These are phyloP conservation scores for Samsoniella hepiali DNA, from an alignment of 2,329 filamentous ascomycete species.

Conservation along the genomic window DNA sequence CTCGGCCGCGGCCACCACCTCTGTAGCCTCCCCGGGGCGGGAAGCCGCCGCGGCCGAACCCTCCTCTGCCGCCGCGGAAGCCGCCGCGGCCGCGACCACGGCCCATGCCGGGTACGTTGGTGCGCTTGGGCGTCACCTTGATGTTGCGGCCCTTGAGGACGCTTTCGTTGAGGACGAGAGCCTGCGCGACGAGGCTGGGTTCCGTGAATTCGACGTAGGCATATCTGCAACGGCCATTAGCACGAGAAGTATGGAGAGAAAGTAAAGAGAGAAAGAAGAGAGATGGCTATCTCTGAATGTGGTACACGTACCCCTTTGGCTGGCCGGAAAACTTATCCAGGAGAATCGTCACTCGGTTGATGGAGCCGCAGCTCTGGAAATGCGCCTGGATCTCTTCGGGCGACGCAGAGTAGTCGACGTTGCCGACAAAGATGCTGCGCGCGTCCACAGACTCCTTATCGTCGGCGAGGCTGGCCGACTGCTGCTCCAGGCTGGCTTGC, in stretches of 20 bases:
- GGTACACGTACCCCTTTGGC: slow-evolving; percentile 81
- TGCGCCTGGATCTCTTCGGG: slow-evolving; percentile 98
- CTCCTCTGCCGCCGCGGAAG: slow-evolving; percentile 49
- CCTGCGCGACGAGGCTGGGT: slow-evolving; percentile 86
- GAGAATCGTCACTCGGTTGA: slow-evolving; percentile 96
- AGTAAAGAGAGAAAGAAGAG: background rate
- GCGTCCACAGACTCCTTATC: slow-evolving; percentile 95
- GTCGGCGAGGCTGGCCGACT: slow-evolving; percentile 78
- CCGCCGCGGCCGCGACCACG: slow-evolving; percentile 67
- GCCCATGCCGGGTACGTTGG: slow-evolving; percentile 92
- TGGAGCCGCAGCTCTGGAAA: slow-evolving; percentile 94
- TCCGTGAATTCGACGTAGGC: slow-evolving; percentile 98
- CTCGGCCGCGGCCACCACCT: slow-evolving; percentile 64
- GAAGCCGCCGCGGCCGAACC: slow-evolving; percentile 53
- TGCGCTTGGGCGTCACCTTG: slow-evolving; percentile 93
- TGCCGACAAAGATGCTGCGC: slow-evolving; percentile 96
- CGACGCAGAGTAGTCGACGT: slow-evolving; percentile 95
- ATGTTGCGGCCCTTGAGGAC: slow-evolving; percentile 91
- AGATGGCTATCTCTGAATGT: background rate
- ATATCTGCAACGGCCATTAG: slow-evolving; percentile 59
- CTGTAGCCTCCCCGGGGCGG: slow-evolving; percentile 58
- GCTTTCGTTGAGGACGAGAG: slow-evolving; percentile 93
- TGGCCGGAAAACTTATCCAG: slow-evolving; percentile 98
- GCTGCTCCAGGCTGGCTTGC: slow-evolving; percentile 81
- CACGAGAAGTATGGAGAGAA: background rate